Conservation (phyloP, 495 filamentous ascomycete genomes). For the Tetracladium setigerum region DNA sequence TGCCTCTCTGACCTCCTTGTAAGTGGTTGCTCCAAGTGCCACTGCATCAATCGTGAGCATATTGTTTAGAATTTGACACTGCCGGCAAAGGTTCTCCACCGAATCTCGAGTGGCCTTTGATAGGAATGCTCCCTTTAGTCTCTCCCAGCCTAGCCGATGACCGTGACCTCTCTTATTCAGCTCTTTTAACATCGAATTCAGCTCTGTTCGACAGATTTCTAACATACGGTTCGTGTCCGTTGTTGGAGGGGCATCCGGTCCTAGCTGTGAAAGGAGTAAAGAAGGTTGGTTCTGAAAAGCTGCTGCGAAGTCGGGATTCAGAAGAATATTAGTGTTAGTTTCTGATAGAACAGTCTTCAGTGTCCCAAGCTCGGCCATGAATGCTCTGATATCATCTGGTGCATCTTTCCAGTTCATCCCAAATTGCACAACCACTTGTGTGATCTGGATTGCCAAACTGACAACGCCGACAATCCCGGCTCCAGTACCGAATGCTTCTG, state of each 20-base stretch:
- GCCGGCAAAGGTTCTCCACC: conserved; percentile 15
- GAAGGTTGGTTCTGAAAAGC: conserved; percentile 17
- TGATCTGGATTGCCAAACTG: conserved; percentile 18
- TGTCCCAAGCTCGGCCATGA: conserved; percentile 18
- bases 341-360: conserved; percentile 21
- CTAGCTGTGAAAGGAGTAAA: conserved; percentile 14
- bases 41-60: conserved; percentile 16
- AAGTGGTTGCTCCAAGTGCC: background rate
- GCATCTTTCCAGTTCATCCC: conserved; percentile 23
- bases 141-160: conserved; percentile 12
- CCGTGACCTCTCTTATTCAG: conserved; percentile 14
- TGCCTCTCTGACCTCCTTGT: conserved; percentile 11
- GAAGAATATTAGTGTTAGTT: conserved; percentile 16
- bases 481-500: conserved; percentile 16
- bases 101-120: conserved; percentile 12
- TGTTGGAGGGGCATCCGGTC: conserved; percentile 5
- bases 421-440: conserved; percentile 15
- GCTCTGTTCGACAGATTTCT: conserved; percentile 7
- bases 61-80: conserved; percentile 11
- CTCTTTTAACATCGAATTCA: conserved; percentile 9
- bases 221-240: conserved; percentile 7
- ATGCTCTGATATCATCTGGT: conserved; percentile 17
- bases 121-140: conserved; percentile 15
- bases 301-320: conserved; percentile 13
- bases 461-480: conserved; percentile 18